Evolutionary conservation across 163 green algal species (phyloP), one percentile per base, ranked within the genome.

Genomic region (Chlorella variabilis): DNA sequence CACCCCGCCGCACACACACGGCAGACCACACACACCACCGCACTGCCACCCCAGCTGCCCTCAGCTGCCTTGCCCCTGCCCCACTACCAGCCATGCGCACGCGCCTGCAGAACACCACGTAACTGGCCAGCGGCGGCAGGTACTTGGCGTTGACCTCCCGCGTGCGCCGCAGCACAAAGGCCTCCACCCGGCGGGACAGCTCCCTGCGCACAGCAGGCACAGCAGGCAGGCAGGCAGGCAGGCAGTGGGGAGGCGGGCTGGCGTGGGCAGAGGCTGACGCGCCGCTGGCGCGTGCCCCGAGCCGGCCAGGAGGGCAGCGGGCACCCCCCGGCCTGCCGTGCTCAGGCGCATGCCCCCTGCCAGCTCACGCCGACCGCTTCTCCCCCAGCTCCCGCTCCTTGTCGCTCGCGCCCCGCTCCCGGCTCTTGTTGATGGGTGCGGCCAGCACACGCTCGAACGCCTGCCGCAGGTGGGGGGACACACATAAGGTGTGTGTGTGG

Each of bases 91-190:
- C 2, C 67, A n/a, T 20, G n/a, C 58, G n/a, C 73, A 70, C 25
- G 7, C 33, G n/a, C 38, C 81, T 78, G 89, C 93, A 97, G 84
- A 97, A 98, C 3, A 97, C 86, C 7, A 94, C 89, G 54, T 91
- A 90, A 41, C 74, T 87, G 41, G 74, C 75, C 33, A 95, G 89
- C 2, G 89, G 87, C 11, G 94, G 94, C 75, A 97, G 86, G 86
- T 93, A 94, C 58, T 84, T 83, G 4, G 86, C 81, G 62, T 95
- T 93, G 29, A 97, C 81, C 49, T 90, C 90, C 33, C 90, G 77
- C 20, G 89, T 94, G 70, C 94, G 90, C 4, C 92, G 90, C 74
- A 98, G 88, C 29, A 98, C 73, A 69, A 95, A 93, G 27, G 62
- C 34, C 25, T 83, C 71, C 13, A 93, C 76, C 25, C 89, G 86